Conservation (phyloP, 257 asterid species). For the Misopates orontium region DNA sequence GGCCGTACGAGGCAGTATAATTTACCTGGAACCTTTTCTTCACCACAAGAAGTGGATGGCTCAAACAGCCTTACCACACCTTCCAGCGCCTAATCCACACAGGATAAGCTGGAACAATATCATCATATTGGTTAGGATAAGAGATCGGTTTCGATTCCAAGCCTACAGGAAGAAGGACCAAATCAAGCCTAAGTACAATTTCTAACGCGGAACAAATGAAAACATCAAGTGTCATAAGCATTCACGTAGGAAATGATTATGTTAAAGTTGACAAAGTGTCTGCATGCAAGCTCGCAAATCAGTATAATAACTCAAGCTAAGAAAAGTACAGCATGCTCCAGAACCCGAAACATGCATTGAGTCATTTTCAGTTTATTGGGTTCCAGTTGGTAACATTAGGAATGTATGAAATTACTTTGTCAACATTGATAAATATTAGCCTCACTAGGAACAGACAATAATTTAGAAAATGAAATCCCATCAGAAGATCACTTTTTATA, state of each 20-base stretch:
- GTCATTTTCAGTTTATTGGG: too few relatives aligned
- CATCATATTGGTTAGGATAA: slow-evolving; percentile 33
- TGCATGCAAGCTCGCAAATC: background rate
- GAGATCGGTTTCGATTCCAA: slow-evolving; percentile 57
- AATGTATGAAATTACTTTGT: background rate
- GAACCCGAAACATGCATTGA: too few relatives aligned
- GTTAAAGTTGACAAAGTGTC: background rate
- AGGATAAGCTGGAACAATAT: slow-evolving; percentile 65
- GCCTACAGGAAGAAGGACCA: slow-evolving; percentile 43
- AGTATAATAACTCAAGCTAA: too few relatives aligned
- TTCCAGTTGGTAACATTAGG: background rate
- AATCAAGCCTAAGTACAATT: slow-evolving; percentile 7
- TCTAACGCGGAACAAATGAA: background rate
- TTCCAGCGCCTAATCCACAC: slow-evolving; percentile 89
- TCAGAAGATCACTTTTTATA: too few relatives aligned
- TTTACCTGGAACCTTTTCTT: slow-evolving; percentile 96
- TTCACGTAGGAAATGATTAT: too few relatives aligned
- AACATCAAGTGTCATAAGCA: background rate
- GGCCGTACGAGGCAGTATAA: background rate
- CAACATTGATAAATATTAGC: background rate
- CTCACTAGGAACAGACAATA: background rate
- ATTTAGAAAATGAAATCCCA: background rate
- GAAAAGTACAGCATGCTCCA: too few relatives aligned
- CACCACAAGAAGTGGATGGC: slow-evolving; percentile 96
- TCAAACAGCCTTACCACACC: slow-evolving; percentile 78